Evolutionary conservation across 345 rosid genomes (phyloP), one percentile per base, ranked within the genome.

Genomic region (Psidium friedrichsthalianum): DNA sequence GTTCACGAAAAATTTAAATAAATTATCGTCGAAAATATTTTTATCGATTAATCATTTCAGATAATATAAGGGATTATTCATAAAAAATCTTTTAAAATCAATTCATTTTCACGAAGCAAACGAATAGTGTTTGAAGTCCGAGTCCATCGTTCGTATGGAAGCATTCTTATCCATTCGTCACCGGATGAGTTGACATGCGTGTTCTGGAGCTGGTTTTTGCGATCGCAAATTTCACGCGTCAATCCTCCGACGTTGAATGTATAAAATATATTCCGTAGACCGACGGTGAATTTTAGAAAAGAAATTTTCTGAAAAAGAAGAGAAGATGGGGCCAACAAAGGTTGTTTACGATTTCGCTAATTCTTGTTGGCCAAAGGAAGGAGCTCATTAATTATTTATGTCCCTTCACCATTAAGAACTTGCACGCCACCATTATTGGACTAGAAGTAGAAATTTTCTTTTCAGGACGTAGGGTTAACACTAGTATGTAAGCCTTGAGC

Each of bases 101-200:
- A 7, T 6, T 6, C 4, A 16, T 32, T 61, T 15, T 1, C 6
- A 1, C 0, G 3, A 32, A 36, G 21, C 25, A 36, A 18, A 8
- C 0, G 0, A n/a, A n/a, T n/a, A n/a, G n/a, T n/a, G n/a, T n/a
- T n/a, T n/a, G n/a, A 3, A 18, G 0, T 9, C 42, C 15, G 6
- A 32, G 13, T 4, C 8, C 13, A 9, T 18, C 0, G 1, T 0
- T 0, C 13, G 0, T 8, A 0, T 8, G 7, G 3, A 64, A 8
- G 24, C 12, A 9, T 69, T 69, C 47, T 36, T 36, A 69, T 9
- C 47, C 24, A 16, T 32, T 69, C 16, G 10, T 18, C 2, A 6
- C 15, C 1, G 12, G 44, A 29, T 8, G 76, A 16, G 12, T 16
- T 16, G 6, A 32, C 12, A 8, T 13, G 3, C 2, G 12, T 64